These are phyloP conservation scores for Fusarium redolens DNA, from an alignment of 2,329 filamentous ascomycete species.

Conservation along the genomic window DNA sequence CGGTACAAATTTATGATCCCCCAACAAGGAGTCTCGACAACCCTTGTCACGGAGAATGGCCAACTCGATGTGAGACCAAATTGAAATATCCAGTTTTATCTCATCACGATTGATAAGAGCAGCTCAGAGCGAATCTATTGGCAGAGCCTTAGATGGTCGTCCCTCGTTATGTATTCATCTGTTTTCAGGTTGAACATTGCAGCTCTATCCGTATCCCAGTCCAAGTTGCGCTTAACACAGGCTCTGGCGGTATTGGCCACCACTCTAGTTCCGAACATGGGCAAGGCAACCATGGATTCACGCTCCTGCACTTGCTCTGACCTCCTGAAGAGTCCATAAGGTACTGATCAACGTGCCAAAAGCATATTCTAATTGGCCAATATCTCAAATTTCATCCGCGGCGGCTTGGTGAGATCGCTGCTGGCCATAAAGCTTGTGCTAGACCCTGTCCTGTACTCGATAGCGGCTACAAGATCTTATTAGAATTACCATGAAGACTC, in stretches of 20 bases:
- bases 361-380: conserved; percentile 20
- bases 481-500: neutral
- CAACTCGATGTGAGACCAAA: neutral
- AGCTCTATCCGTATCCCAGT: neutral
- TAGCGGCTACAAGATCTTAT: conserved; percentile 19
- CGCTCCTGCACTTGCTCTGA: conserved; percentile 6
- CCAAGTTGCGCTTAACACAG: conserved; percentile 25
- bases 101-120: neutral
- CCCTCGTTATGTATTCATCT: neutral
- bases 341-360: conserved; percentile 35
- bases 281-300: neutral
- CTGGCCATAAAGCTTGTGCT: conserved; percentile 25
- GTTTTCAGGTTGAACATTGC: neutral
- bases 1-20: neutral
- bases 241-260: neutral
- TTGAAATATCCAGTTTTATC: neutral
- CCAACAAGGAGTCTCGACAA: neutral
- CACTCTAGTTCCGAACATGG: neutral
- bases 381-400: conserved; percentile 31
- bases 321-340: neutral
- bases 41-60: neutral
- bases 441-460: neutral
- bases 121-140: neutral
- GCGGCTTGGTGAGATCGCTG: conserved; percentile 24
- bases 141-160: neutral